Base-by-base conservation (phyloP, 2,329 filamentous ascomycete genomes). In the Trichoderma asperellum region DNA sequence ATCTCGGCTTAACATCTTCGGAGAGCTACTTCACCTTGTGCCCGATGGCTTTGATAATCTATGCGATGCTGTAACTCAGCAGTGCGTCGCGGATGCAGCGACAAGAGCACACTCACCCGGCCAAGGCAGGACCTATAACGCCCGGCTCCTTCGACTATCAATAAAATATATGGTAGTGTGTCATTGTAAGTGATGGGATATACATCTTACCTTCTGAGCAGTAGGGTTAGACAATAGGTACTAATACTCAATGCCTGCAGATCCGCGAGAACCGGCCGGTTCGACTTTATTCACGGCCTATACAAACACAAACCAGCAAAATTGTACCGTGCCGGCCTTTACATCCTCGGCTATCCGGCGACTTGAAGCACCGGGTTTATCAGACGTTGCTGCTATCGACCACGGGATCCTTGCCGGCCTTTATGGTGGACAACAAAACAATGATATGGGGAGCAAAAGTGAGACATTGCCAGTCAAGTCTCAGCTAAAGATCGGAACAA, bases 401-500 rank as follows among this genome's bases (percentile, higher is more conserved):
- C 24, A 40, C 21, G 18, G 34, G 18, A n/a, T 55, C 11, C 16
- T 35, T 16, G 34, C 11, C 34, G 34, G 47, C 11, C 47, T 34
- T 24, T 14, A 18, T 55, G 49, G 16, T 29, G n/a, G 61, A 11
- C 29, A n/a, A 52, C 7, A 47, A 37, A 65, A 65, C 62, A 57
- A 57, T 47, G 52, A 34, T 24, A 29, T 40, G 37, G 37, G 32
- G 49, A 56, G 35, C 61, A 32, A 37, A 64, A 52, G 62, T 57
- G 37, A 65, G 57, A 57, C 62, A 65, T 27, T 24, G 52, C 62
- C 29, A 14, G 27, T 32, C 12, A 18, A n/a, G 52, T 47, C 62
- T 65, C 62, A 57, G 27, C 52, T 47, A 27, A 57, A 27, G 56
- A 47, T 57, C 62, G 62, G 62, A 65, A 34, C 27, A 56, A 64